phyloP scores from a whole-genome alignment of 2,329 filamentous ascomycete genomes.

The Peltaster fructicola region DNA sequence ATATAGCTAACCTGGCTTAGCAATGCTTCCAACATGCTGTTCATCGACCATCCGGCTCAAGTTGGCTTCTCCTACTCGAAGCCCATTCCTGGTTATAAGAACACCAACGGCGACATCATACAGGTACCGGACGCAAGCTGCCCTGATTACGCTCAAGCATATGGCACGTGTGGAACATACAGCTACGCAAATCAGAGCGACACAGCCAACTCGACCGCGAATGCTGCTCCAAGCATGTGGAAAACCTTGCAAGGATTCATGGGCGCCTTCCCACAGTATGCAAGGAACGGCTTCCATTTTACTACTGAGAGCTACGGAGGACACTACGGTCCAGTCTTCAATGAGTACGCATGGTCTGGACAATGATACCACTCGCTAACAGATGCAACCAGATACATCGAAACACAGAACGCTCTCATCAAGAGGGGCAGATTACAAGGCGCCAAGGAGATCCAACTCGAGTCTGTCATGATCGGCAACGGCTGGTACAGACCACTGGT shows the following conservation, averaged over 20 bases:
- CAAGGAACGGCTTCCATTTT: constrained; percentile 17
- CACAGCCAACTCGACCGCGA: constrained; percentile 34
- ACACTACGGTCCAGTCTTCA: constrained; percentile 5
- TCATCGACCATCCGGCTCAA: constrained; percentile 48
- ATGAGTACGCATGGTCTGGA: constrained; percentile 4
- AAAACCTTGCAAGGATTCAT: constrained; percentile 45
- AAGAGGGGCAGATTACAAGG: constrained; percentile 9
- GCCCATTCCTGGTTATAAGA: constrained; percentile 11
- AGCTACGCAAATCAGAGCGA: constrained; percentile 32
- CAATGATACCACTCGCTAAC: not conserved
- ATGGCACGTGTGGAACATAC: constrained; percentile 35
- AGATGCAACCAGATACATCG: constrained; percentile 10
- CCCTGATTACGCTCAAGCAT: constrained; percentile 7
- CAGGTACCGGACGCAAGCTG: constrained; percentile 11
- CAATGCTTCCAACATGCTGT: constrained; percentile 48
- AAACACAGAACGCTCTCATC: constrained; percentile 15
- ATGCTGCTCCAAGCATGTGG: constrained; percentile 42
- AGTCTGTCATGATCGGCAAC: constrained; percentile 28
- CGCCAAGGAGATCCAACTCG: constrained; percentile 18
- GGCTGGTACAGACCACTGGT: constrained; percentile 41
- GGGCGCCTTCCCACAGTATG: constrained; percentile 35
- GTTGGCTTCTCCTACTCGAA: constrained; percentile 40
- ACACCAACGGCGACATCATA: constrained; percentile 24
- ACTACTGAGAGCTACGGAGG: constrained; percentile 12
- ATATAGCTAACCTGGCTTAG: constrained; percentile 3